Evolutionary conservation across 345 rosid species (phyloP).

Genomic region (Citrus sp.): DNA sequence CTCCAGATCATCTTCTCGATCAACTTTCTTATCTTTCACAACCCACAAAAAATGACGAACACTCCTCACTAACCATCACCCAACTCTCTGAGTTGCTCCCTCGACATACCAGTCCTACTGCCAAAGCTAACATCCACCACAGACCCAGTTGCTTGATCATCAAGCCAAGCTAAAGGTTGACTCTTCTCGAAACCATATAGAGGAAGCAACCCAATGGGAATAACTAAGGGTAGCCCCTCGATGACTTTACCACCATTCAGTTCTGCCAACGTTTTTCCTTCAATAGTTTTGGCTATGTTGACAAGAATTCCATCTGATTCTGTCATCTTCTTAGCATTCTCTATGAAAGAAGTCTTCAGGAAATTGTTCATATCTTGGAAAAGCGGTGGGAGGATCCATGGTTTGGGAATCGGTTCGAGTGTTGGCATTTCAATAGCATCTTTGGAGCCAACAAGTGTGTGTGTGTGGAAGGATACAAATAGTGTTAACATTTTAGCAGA

Average conservation of each 20-base stretch:
- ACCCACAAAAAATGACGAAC: conserved; percentile 16
- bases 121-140: conserved; percentile 32
- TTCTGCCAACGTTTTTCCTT: conserved; percentile 11
- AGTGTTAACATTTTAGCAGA: conserved; percentile 42
- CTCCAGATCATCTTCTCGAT: conserved; percentile 15
- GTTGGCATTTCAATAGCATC: conserved; percentile 13
- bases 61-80: conserved; percentile 20
- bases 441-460: background rate
- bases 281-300: conserved; percentile 20
- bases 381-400: conserved; percentile 28
- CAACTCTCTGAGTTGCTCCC: conserved; percentile 28
- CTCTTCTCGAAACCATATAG: conserved; percentile 12
- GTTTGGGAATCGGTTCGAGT: conserved; percentile 18
- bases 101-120: conserved; percentile 25
- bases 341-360: conserved; percentile 8
- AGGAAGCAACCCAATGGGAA: conserved; percentile 19
- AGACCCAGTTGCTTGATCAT: conserved; percentile 19
- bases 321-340: conserved; percentile 21
- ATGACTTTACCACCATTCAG: conserved; percentile 21
- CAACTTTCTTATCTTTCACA: conserved; percentile 25
- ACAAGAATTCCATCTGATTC: conserved; percentile 24
- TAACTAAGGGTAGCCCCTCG: conserved; percentile 8
- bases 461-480: conserved; percentile 23
- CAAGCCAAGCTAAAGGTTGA: conserved; percentile 19
- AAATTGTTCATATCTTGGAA: background rate